Base-by-base conservation (phyloP, 2,329 filamentous ascomycete genomes). In the Ilyonectria destructans region DNA sequence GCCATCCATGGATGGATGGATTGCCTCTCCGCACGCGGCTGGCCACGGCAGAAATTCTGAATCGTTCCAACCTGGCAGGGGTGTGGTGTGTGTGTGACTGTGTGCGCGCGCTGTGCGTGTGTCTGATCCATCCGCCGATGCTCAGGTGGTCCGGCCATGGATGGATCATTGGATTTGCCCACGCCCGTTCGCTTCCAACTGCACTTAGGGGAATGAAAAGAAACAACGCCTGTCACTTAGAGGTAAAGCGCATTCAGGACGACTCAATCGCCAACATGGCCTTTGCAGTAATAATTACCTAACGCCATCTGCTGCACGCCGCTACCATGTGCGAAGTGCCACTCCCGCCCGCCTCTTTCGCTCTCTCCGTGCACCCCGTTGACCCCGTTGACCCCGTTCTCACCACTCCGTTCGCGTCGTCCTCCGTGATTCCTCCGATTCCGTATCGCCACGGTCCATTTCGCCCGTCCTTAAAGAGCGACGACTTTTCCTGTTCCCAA, bases 121-220 rank as follows among this genome's bases (percentile, higher is more conserved):
- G 26, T 45, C 29, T 56, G 29, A 33, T 45, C 49, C 49, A 29
- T 31, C 60, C 37, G 33, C 31, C 45, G n/a, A 26, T 48, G 60
- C 65, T 67, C 65, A 68, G 60, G 60, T 68, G 65, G 65, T 35
- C 49, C 61, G 35, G 35, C 52, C 56, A 55, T 67, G 46, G 55
- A 65, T 56, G 62, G 49, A 52, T 49, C 37, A 48, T 56, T 43
- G 55, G 31, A 40, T 57, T 68, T 59, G 66, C 68, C 66, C 73
- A 66, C 71, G 68, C 67, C 64, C 63, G 15, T 43, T 74, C 83
- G 83, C 80, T 79, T 83, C 79, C 79, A 87, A 85, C 85, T 88
- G 86, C 86, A 86, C 86, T 87, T 88, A 87, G 84, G 84, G 86
- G 86, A 84, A 84, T n/a, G 87, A 87, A 45, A 54, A 62, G 64